phyloP scores from a whole-genome alignment of 225 moss, liverwort and hornwort genomes.

The Sphagnum tenellum region DNA sequence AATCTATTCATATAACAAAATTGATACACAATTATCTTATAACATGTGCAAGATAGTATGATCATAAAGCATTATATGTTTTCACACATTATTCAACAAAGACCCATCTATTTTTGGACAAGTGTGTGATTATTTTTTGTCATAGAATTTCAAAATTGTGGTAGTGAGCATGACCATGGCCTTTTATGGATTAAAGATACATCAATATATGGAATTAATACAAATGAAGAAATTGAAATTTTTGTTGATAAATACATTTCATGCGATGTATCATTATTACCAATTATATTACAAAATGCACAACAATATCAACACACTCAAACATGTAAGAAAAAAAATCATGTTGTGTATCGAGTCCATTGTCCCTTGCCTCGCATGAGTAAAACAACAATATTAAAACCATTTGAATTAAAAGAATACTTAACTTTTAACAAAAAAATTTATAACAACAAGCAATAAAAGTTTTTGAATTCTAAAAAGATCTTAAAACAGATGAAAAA shows the following conservation, averaged over 20 bases:
- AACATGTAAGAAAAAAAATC: neutral
- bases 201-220: neutral
- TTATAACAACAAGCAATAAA: too few species aligned
- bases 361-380: neutral
- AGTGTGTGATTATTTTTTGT: too few species aligned
- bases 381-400: neutral
- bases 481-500: too few species aligned
- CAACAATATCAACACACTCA: neutral
- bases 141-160: too few species aligned
- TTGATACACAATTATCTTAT: neutral
- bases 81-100: neutral
- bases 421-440: neutral
- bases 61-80: neutral
- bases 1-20: neutral
- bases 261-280: neutral
- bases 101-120: neutral
- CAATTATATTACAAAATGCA: neutral
- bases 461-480: too few species aligned
- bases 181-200: neutral
- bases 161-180: neutral
- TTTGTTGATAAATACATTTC: neutral
- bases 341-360: neutral
- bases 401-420: neutral
- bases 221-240: neutral
- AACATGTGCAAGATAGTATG: neutral